phyloP scores from a whole-genome alignment of 805 yeast genomes.

The Saccharomycopsis sp. region DNA sequence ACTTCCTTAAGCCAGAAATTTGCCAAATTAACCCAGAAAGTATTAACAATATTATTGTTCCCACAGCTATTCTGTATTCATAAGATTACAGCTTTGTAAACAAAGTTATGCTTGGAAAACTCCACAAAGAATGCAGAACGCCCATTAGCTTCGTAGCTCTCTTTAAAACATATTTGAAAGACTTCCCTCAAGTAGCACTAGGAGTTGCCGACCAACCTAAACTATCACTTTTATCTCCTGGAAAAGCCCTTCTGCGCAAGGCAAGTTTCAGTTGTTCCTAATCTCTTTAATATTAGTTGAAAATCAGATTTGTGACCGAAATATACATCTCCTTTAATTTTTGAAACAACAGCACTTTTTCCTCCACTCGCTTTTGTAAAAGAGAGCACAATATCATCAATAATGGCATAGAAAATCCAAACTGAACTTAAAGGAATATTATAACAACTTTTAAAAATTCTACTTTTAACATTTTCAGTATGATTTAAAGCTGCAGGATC shows the following conservation, averaged over 20 bases:
- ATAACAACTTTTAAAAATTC: constrained; percentile 49
- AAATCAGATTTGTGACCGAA: constrained; percentile 67
- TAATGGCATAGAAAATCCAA: constrained; percentile 56
- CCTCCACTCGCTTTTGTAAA: constrained; percentile 50
- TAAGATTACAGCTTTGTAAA: too few relatives aligned
- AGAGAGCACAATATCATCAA: constrained; percentile 55
- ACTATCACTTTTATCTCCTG: constrained; percentile 44
- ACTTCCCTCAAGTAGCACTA: too few relatives aligned
- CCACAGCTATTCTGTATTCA: too few relatives aligned
- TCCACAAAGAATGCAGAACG: too few relatives aligned
- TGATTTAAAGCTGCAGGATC: constrained; percentile 39
- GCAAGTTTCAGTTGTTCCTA: constrained; percentile 86
- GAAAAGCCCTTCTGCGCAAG: constrained; percentile 84
- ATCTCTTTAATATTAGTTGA: constrained; percentile 62
- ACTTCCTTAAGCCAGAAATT: constrained; percentile 30
- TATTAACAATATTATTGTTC: constrained; percentile 35
- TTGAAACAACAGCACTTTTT: constrained; percentile 51
- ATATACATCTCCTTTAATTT: constrained; percentile 72
- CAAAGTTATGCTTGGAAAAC: too few relatives aligned
- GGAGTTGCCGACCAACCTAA: constrained; percentile 62
- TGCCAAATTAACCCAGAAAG: constrained; percentile 31
- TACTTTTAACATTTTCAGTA: constrained; percentile 48
- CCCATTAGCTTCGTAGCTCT: too few relatives aligned
- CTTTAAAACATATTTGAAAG: too few relatives aligned
- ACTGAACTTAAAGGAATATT: constrained; percentile 49